Conservation (phyloP, 345 rosid species). For the Citrus hindsii region DNA sequence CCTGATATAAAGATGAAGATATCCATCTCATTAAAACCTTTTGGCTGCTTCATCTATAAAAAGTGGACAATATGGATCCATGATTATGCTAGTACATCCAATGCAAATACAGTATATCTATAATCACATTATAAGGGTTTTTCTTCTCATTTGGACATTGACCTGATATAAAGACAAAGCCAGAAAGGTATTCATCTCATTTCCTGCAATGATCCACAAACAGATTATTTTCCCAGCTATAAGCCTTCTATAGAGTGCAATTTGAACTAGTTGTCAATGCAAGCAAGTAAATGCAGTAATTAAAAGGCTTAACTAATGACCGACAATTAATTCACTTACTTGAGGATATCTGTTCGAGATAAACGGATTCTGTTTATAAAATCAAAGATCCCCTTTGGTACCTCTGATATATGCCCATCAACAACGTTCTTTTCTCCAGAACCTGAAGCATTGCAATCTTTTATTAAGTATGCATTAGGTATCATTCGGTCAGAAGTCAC, state of each 20-base stretch:
- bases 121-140: not conserved
- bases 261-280: not conserved
- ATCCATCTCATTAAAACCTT: not conserved
- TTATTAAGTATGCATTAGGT: conserved; percentile 1
- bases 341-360: conserved; percentile 63
- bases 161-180: too few species aligned
- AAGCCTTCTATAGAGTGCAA: not conserved
- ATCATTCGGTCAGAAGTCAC: conserved; percentile 13
- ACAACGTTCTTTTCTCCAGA: conserved; percentile 29
- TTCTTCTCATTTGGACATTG: too few species aligned
- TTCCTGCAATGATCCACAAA: not conserved
- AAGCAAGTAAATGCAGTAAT: not conserved
- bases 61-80: not conserved
- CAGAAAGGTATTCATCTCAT: too few species aligned
- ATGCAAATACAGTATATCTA: not conserved
- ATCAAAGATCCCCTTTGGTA: conserved; percentile 49
- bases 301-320: not conserved
- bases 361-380: conserved; percentile 60
- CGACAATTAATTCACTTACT: conserved; percentile 42
- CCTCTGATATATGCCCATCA: conserved; percentile 22
- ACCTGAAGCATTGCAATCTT: conserved; percentile 36
- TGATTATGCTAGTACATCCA: not conserved
- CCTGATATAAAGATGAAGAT: not conserved
- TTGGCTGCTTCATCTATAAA: not conserved
- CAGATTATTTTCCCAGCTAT: not conserved